Percentiles rank a stretch among this genome's conserved stretches.
Evolutionary conservation across 441 rosid species (phyloP).

Genomic region (Breynia disticha): DNA sequence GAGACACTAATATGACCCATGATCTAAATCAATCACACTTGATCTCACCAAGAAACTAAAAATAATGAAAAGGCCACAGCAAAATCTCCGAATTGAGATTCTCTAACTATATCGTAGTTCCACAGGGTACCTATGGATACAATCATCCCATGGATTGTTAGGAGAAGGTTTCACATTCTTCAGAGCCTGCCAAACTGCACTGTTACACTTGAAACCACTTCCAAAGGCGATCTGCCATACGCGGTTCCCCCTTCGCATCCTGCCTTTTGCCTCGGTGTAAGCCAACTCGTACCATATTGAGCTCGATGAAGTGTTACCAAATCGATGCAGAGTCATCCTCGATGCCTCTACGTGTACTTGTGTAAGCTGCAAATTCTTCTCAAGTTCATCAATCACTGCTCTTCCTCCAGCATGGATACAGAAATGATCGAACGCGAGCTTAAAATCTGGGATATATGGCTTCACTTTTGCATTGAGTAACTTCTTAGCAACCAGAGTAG

Average conservation of each 20-base stretch:
- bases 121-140: constrained; percentile 73
- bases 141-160: constrained; percentile 73
- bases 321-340: constrained; percentile 87
- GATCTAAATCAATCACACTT: constrained; percentile 9
- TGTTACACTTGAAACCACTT: constrained; percentile 89
- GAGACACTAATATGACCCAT: constrained; percentile 4
- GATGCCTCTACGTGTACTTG: constrained; percentile 74
- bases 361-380: constrained; percentile 75
- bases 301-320: constrained; percentile 91
- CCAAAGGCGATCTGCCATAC: constrained; percentile 94
- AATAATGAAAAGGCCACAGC: constrained; percentile 3
- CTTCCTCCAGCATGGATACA: constrained; percentile 95
- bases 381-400: constrained; percentile 87
- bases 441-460: constrained; percentile 83
- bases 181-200: constrained; percentile 81
- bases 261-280: constrained; percentile 74
- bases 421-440: constrained; percentile 80
- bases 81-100: constrained; percentile 3
- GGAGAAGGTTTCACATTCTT: constrained; percentile 46
- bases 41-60: constrained; percentile 3
- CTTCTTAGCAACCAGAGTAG: constrained; percentile 52
- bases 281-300: constrained; percentile 92
- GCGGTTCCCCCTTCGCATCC: constrained; percentile 62
- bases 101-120: constrained; percentile 13
- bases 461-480: constrained; percentile 50